These are phyloP conservation scores for Lachnellula hyalina DNA, from an alignment of 2,329 filamentous ascomycete species.

Conservation along the genomic window DNA sequence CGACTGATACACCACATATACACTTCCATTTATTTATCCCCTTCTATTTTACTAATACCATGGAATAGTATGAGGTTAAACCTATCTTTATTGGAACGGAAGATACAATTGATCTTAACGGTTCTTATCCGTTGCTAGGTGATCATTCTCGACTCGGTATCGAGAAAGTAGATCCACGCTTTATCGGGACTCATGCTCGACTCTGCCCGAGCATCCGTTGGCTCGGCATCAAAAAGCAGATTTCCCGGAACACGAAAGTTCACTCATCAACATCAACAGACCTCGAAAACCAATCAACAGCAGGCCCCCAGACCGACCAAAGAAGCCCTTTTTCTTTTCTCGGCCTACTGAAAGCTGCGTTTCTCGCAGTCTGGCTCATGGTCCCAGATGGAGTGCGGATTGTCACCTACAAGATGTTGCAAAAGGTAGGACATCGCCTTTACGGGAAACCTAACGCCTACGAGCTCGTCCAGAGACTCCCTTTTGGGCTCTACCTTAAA, in stretches of 20 bases:
- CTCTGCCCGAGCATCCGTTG: not conserved
- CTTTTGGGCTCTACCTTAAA: slow-evolving; percentile 1
- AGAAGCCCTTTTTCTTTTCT: not conserved
- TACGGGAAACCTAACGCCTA: not conserved
- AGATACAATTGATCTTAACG: not conserved
- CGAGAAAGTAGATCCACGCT: not conserved
- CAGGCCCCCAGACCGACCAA: not conserved
- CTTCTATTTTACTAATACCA: not conserved
- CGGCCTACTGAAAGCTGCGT: not conserved
- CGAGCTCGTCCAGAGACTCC: not conserved
- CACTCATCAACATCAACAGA: not conserved
- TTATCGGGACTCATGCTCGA: slow-evolving; percentile 1
- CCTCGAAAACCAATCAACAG: not conserved
- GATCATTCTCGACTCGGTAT: slow-evolving; percentile 1
- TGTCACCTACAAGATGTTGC: not conserved
- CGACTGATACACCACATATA: not conserved
- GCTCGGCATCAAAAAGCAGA: not conserved
- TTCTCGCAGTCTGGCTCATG: not conserved
- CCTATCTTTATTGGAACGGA: not conserved
- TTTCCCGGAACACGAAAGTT: not conserved
- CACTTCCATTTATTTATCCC: not conserved
- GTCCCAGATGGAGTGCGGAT: not conserved
- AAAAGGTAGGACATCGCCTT: not conserved
- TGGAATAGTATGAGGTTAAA: not conserved
- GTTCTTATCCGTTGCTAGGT: not conserved